Evolutionary conservation across 139 green algal genomes (phyloP), one percentile per base, ranked within the genome.

Genomic region (Chlorella sp.): DNA sequence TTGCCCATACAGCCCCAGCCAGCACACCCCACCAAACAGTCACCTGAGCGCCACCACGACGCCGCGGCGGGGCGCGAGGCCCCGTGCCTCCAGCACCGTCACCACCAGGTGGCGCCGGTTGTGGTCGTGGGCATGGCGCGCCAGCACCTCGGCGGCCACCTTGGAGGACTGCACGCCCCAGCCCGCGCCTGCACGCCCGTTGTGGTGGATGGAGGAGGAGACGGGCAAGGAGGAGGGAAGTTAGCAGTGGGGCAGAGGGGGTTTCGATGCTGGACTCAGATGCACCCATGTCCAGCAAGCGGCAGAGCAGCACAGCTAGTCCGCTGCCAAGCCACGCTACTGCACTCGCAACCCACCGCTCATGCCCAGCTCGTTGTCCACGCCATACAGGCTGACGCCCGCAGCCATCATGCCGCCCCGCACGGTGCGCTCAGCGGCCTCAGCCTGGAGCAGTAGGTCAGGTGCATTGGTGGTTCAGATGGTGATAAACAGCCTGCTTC

Each of bases 11-110:
- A 5, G 11, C 11, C 23, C 23, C 18, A 13, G 9, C 44, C 44
- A 51, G 44, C 44, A 6, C 6, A 9, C 44, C 44, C 44, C 18
- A 4, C 69, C 30, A 30, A 5, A 41, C 72, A 47, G 6, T 28
- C 75, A 83, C 62, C 86, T 85, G 62, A 93, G 90, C 20, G 90
- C 87, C 51, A 93, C 87, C 25, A 92, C 89, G 21, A 93, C 89
- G 23, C 90, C 90, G 34, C 90, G 81, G 11, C 90, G 78, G 18
- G 90, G 90, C 12, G 82, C 39, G 38, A 94, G 75, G 3, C 91
- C 91, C 34, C 70, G 57, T 17, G 88, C 89, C 68, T 93, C 89
- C 30, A 94, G 82, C 55, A 94, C 86, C 4, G 87, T 88, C 7
- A 93, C 88, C 15, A 74, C 34, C 71, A 94, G 89, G 39, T 86